phyloP scores from a whole-genome alignment of 805 yeast genomes.

The Schwanniomyces occidentalis region DNA sequence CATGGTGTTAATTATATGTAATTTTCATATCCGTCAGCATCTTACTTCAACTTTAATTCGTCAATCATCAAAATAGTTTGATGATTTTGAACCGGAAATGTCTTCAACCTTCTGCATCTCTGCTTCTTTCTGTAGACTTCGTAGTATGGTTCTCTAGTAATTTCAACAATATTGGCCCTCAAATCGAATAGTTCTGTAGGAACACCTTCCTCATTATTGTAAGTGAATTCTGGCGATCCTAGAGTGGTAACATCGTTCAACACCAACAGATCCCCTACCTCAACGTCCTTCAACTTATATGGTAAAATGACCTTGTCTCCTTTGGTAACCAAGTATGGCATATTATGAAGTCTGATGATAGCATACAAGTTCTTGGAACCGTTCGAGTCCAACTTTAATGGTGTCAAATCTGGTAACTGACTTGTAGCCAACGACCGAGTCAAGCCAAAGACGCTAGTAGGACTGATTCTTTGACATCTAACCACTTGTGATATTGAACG shows the following conservation, averaged over 20 bases:
- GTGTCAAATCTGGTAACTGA: slow-evolving; percentile 46
- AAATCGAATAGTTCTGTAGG: slow-evolving; percentile 47
- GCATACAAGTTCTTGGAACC: slow-evolving; percentile 66
- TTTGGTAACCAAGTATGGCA: slow-evolving; percentile 84
- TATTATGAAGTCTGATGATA: slow-evolving; percentile 73
- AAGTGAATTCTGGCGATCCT: slow-evolving; percentile 79
- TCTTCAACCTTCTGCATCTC: slow-evolving; percentile 79
- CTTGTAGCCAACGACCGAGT: slow-evolving; percentile 2
- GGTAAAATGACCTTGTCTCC: slow-evolving; percentile 88
- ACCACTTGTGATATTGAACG: slow-evolving; percentile 2
- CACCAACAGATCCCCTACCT: slow-evolving; percentile 79
- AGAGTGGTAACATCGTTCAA: slow-evolving; percentile 76
- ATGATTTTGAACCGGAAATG: slow-evolving; percentile 69
- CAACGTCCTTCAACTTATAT: slow-evolving; percentile 69
- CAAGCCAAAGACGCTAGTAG: background rate
- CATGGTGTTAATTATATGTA: slow-evolving; percentile 5
- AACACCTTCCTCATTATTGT: slow-evolving; percentile 25
- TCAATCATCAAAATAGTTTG: slow-evolving; percentile 77
- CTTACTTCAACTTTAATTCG: slow-evolving; percentile 55
- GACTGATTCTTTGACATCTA: background rate
- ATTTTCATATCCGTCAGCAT: background rate
- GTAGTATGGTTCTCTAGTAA: slow-evolving; percentile 77
- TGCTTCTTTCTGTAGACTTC: slow-evolving; percentile 56
- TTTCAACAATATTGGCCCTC: slow-evolving; percentile 81
- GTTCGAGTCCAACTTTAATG: slow-evolving; percentile 66